Evolutionary conservation across 805 yeast species (phyloP), one percentile per base, ranked within the genome.

Genomic region (Cyberlindnera euphorbiiphila): DNA sequence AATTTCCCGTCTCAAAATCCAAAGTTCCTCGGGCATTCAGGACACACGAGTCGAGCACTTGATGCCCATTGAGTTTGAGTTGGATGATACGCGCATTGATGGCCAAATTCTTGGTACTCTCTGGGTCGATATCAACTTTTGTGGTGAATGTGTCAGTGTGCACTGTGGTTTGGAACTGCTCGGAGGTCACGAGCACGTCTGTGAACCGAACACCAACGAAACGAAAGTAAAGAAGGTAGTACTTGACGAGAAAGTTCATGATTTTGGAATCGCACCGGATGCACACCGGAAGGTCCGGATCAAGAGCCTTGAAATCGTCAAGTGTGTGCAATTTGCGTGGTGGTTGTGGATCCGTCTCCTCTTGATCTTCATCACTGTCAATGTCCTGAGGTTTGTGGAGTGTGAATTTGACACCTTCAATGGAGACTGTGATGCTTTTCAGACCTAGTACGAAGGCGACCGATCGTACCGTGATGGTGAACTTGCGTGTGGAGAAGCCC

Each of bases 141-240:
- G 46, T 30, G 3, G 41, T 12, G 18, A 45, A 26, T 2, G 37
- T 27, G 6, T 49, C 57, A 0, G 44, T 21, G 16, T 43, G 45
- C 4, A 51, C 7, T 1, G 27, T 26, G 13, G 48, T 18, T 9
- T 42, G 41, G 2, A 28, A 18, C 6, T 42, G 42, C 27, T 52
- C 51, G 24, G 41, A 28, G 6, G 31, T 28, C 17, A 52, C 18
- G 10, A 19, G 25, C 4, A 47, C 10, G 22, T 52, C 46, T 4
- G 40, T 25, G 9, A 53, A 14, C 7, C 46, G 45, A 9, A 54
- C 18, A 9, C 50, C 54, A 21, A 53, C 37, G 37, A 55, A 55
- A 21, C 55, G 45, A 29, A 52, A 45, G 34, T 54, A 53, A 7
- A 46, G 37, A 21, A 55, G 20, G 25, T 53, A 55, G 5, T 19